Percentiles rank a stretch among this genome's conserved stretches.
phyloP scores from a whole-genome alignment of 2,329 filamentous ascomycete species.

The Fusarium aywerte region DNA sequence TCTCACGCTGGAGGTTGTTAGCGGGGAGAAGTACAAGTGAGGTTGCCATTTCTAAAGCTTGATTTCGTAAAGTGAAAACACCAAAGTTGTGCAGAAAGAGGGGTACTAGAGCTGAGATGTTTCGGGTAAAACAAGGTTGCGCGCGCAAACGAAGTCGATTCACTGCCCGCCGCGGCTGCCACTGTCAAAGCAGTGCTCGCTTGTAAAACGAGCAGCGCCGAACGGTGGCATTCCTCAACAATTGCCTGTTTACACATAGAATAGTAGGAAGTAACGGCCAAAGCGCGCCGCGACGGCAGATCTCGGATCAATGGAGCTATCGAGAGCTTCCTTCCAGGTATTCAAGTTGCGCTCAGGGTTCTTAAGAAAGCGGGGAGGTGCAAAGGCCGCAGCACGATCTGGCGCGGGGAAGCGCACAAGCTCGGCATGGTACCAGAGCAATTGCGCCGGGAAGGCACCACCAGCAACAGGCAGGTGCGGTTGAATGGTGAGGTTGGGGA shows the following conservation, averaged over 20 bases:
- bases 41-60: constrained; percentile 31
- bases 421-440: constrained; percentile 21
- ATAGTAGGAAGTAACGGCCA: constrained; percentile 6
- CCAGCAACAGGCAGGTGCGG: constrained; percentile 10
- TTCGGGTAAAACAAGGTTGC: constrained; percentile 17
- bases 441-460: constrained; percentile 29
- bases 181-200: constrained; percentile 4
- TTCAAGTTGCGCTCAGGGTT: constrained; percentile 29
- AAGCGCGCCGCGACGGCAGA: constrained; percentile 28
- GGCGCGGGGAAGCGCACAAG: constrained; percentile 41
- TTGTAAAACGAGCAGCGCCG: constrained; percentile 4
- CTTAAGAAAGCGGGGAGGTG: constrained; percentile 36
- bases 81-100: constrained; percentile 19
- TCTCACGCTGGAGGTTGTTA: constrained; percentile 75
- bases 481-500: constrained; percentile 17
- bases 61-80: constrained; percentile 14
- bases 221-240: neutral
- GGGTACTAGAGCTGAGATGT: constrained; percentile 14
- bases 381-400: constrained; percentile 27
- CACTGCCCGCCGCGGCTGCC: constrained; percentile 21
- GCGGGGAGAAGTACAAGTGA: constrained; percentile 24
- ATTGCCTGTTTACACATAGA: neutral
- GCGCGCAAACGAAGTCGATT: constrained; percentile 26
- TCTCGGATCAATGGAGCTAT: constrained; percentile 41
- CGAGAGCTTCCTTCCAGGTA: constrained; percentile 22